Evolutionary conservation across 2,329 filamentous ascomycete genomes (phyloP).

Genomic region (Fusarium oxysporum): DNA sequence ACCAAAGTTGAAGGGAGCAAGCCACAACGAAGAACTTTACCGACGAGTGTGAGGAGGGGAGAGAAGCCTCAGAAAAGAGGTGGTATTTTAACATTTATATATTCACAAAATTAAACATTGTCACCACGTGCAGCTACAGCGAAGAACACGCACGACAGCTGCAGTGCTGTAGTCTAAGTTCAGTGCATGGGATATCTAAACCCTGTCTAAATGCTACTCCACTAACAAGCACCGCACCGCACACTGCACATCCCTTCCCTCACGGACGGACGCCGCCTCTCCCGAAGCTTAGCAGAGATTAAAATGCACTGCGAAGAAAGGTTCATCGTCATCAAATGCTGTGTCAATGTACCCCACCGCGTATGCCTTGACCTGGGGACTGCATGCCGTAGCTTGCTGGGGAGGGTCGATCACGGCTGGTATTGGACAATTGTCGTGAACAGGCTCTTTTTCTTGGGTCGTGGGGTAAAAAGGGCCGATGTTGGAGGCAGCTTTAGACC

Average conservation of each 20-base stretch:
- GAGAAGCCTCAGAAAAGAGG: not conserved
- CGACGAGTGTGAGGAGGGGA: not conserved
- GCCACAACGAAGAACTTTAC: not conserved
- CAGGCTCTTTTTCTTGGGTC: constrained; percentile 11
- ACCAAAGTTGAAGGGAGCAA: not conserved
- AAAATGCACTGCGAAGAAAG: not conserved
- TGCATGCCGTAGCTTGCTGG: not conserved
- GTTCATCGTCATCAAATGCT: constrained; percentile 24
- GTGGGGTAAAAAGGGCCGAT: constrained; percentile 43
- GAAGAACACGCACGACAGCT: constrained; percentile 4
- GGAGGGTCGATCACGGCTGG: constrained; percentile 16
- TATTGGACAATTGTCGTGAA: constrained; percentile 24
- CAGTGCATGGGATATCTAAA: not conserved
- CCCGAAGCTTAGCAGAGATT: not conserved
- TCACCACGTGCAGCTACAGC: not conserved
- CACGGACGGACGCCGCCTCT: not conserved
- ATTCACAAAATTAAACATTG: not conserved
- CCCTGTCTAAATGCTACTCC: not conserved
- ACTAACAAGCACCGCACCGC: not conserved
- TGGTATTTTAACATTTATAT: constrained; percentile 12
- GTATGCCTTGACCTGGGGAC: not conserved
- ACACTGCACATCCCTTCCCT: constrained; percentile 22
- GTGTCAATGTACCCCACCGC: constrained; percentile 27
- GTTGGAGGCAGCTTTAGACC: constrained; percentile 1
- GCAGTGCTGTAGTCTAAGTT: constrained; percentile 16